These are phyloP conservation scores for Smallanthus sonchifolius DNA, from an alignment of 129 eudicot genomes.

Conservation along the genomic window DNA sequence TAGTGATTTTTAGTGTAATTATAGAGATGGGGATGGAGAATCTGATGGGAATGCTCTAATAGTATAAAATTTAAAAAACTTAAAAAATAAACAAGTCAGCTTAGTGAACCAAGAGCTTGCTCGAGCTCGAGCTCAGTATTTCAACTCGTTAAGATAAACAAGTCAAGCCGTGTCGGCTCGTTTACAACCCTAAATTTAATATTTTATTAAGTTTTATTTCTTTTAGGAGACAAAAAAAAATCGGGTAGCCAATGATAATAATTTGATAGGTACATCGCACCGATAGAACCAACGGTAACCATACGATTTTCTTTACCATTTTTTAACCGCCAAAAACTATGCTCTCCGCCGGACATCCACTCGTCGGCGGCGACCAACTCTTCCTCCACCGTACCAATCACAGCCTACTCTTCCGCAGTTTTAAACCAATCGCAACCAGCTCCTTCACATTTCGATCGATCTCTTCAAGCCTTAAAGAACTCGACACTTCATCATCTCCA, in stretches of 20 bases:
- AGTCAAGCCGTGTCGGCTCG: too few relatives aligned
- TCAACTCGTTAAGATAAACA: too few relatives aligned
- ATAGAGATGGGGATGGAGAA: too few relatives aligned
- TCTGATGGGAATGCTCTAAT: too few relatives aligned
- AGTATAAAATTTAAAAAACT: too few relatives aligned
- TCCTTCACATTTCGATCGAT: constrained; percentile 33
- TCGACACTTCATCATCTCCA: constrained; percentile 14
- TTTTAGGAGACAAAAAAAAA: too few relatives aligned
- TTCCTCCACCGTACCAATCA: constrained; percentile 8
- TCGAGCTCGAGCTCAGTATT: too few relatives aligned
- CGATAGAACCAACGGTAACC: constrained; percentile 27
- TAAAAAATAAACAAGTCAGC: too few relatives aligned
- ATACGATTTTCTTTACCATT: constrained; percentile 7
- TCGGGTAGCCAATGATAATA: neutral
- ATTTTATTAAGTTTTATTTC: too few relatives aligned
- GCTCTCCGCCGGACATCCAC: constrained; percentile 36
- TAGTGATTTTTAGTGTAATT: too few relatives aligned
- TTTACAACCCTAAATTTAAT: too few relatives aligned
- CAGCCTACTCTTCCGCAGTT: neutral
- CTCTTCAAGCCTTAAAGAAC: constrained; percentile 43
- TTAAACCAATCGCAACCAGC: constrained; percentile 10
- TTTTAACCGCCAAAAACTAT: constrained; percentile 26
- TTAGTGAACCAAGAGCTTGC: too few relatives aligned
- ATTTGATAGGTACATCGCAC: neutral
- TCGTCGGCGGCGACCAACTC: constrained; percentile 31